Evolutionary conservation across 495 filamentous ascomycete genomes (phyloP).

Genomic region (Hyaloscypha bicolor): DNA sequence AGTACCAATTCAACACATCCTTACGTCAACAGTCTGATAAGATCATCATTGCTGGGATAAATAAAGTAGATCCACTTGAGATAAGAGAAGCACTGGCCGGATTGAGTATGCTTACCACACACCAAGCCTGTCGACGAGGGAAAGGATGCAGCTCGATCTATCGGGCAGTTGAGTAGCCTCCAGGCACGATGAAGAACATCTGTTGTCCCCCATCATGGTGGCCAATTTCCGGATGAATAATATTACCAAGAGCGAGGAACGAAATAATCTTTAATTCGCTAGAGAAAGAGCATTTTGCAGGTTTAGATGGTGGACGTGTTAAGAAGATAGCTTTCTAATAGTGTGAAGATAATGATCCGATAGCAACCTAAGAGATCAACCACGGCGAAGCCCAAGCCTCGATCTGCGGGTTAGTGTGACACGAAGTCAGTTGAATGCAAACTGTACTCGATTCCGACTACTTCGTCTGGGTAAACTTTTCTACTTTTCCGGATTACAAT

Average conservation of each 20-base stretch:
- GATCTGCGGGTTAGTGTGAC: too few species aligned
- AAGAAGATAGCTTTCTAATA: too few species aligned
- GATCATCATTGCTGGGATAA: not conserved
- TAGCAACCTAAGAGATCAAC: too few species aligned
- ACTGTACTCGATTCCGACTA: too few species aligned
- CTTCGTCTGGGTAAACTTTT: too few species aligned
- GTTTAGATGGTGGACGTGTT: too few species aligned
- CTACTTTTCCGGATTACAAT: too few species aligned
- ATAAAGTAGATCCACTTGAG: not conserved
- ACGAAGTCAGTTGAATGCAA: too few species aligned
- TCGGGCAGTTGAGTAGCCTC: not conserved
- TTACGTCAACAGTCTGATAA: not conserved
- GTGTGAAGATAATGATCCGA: too few species aligned
- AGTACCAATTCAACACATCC: too few species aligned
- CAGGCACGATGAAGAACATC: not conserved
- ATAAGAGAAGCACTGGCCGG: too few species aligned
- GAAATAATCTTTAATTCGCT: not conserved
- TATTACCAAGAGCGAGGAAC: not conserved
- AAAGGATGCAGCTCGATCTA: not conserved
- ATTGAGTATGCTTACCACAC: not conserved
- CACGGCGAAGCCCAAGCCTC: too few species aligned
- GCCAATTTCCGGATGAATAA: not conserved
- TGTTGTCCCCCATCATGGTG: not conserved
- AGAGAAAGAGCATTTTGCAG: not conserved
- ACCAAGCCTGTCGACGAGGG: not conserved